Evolutionary conservation across 306 rosid species (phyloP).

Genomic region (Hippophae rhamnoides): DNA sequence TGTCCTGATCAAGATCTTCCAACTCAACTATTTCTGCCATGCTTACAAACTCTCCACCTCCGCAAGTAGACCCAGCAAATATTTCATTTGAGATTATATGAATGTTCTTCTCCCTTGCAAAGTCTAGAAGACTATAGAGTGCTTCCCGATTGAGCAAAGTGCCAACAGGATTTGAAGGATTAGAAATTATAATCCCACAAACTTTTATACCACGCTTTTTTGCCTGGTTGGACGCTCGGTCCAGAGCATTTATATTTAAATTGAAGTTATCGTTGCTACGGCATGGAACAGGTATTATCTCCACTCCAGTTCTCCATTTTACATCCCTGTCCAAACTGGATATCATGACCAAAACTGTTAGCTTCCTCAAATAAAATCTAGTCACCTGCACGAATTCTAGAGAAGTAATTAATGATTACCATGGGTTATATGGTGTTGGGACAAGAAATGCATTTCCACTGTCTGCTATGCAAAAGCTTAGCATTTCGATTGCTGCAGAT

Average conservation of each 20-base stretch:
- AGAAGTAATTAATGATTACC: slow-evolving; percentile 27
- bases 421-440: slow-evolving; percentile 78
- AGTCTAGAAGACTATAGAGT: slow-evolving; percentile 63
- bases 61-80: slow-evolving; percentile 47
- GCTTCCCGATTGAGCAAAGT: slow-evolving; percentile 47
- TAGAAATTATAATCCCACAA: slow-evolving; percentile 70
- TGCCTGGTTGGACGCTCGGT: slow-evolving; percentile 76
- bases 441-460: slow-evolving; percentile 82
- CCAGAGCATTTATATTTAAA: slow-evolving; percentile 49
- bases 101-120: slow-evolving; percentile 86
- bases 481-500: slow-evolving; percentile 68
- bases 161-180: slow-evolving; percentile 76
- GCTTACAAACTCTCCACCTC: slow-evolving; percentile 58
- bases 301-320: slow-evolving; percentile 73
- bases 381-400: slow-evolving; percentile 8
- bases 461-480: slow-evolving; percentile 89
- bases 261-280: slow-evolving; percentile 70
- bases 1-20: slow-evolving; percentile 53
- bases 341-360: slow-evolving; percentile 24
- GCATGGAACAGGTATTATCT: slow-evolving; percentile 72
- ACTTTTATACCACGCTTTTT: slow-evolving; percentile 75
- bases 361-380: slow-evolving; percentile 10
- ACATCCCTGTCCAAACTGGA: slow-evolving; percentile 70
- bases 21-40: slow-evolving; percentile 66
- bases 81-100: slow-evolving; percentile 75